phyloP scores from a whole-genome alignment of 345 rosid genomes.

The Chamaenerion angustifolium region DNA sequence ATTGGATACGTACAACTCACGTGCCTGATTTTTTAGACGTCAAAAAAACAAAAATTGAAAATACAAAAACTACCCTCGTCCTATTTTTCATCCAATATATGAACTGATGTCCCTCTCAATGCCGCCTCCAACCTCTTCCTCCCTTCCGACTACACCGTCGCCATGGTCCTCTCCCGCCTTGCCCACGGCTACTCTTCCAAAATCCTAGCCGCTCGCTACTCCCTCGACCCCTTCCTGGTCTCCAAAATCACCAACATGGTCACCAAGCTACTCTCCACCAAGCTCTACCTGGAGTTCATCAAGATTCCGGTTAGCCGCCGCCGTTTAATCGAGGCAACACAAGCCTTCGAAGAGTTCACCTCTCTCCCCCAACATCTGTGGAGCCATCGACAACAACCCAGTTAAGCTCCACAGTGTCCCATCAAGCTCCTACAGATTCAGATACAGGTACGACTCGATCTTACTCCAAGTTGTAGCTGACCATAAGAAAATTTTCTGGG shows the following conservation, averaged over 20 bases:
- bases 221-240: conserved; percentile 76
- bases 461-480: conserved; percentile 86
- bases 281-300: conserved; percentile 81
- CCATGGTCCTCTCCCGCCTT: conserved; percentile 85
- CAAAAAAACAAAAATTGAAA: too few relatives aligned
- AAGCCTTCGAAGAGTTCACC: conserved; percentile 77
- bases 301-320: conserved; percentile 82
- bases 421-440: conserved; percentile 33
- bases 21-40: too few relatives aligned
- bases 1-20: too few relatives aligned
- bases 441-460: conserved; percentile 62
- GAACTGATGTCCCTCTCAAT: too few relatives aligned
- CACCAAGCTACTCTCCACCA: conserved; percentile 73
- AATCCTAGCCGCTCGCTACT: conserved; percentile 55
- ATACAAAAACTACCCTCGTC: too few relatives aligned
- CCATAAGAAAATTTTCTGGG: conserved; percentile 91
- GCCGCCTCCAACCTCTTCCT: conserved; percentile 81
- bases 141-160: conserved; percentile 90
- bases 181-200: conserved; percentile 70
- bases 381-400: conserved; percentile 77
- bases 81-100: too few relatives aligned
- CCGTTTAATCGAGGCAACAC: conserved; percentile 70
- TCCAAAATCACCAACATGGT: conserved; percentile 96
- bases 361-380: conserved; percentile 88
- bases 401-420: conserved; percentile 42